A percentile compares a stretch with the other conserved stretches of the same genome.
Conservation (phyloP, 2,329 filamentous ascomycete genomes). For the Cordyceps pruinosa region DNA sequence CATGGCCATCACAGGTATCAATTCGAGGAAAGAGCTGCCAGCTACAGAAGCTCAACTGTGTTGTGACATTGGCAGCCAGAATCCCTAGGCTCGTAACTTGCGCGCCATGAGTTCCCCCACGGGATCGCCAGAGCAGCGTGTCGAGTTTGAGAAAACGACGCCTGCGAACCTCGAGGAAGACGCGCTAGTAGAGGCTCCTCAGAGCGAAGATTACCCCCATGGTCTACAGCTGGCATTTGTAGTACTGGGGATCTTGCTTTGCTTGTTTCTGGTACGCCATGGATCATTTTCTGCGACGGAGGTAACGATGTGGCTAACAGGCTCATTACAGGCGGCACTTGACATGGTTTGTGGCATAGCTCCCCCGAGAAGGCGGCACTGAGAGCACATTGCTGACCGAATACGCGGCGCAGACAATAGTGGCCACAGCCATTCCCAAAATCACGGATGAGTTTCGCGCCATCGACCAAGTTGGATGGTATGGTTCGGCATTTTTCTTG, state of each 20-base stretch:
- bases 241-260: neutral
- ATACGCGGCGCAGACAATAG: slow-evolving; percentile 30
- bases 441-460: slow-evolving; percentile 33
- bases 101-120: neutral
- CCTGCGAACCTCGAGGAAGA: neutral
- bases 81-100: neutral
- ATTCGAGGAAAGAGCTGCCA: neutral
- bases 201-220: neutral
- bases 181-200: neutral
- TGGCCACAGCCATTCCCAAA: slow-evolving; percentile 37
- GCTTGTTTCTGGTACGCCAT: neutral
- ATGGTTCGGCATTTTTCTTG: slow-evolving; percentile 36
- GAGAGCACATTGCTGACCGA: neutral
- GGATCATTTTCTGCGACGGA: neutral
- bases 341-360: neutral
- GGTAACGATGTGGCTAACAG: neutral
- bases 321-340: neutral
- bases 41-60: neutral
- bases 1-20: neutral
- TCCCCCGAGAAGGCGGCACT: neutral
- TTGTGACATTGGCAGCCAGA: neutral
- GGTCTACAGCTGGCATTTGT: neutral
- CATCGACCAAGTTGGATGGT: slow-evolving; percentile 40
- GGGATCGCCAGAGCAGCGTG: neutral
- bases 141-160: neutral